A percentile compares a stretch with the other conserved stretches of the same genome.
phyloP scores from a whole-genome alignment of 2,329 filamentous ascomycete species.

The Fusarium continuum region DNA sequence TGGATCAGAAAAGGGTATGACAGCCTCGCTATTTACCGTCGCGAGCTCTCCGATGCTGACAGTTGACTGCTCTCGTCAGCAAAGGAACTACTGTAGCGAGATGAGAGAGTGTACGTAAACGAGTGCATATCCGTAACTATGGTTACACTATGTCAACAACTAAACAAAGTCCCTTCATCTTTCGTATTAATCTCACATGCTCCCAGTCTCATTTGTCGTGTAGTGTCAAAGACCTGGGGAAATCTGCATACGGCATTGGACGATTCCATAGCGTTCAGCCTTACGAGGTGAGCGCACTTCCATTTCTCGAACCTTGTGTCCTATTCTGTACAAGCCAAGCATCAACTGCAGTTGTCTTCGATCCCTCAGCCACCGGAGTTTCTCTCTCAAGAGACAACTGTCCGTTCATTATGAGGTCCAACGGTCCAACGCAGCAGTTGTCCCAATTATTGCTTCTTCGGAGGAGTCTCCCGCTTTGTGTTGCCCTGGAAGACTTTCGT shows the following conservation, averaged over 20 bases:
- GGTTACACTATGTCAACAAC: background rate
- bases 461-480: slow-evolving; percentile 3
- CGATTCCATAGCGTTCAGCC: slow-evolving; percentile 21
- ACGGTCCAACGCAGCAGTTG: background rate
- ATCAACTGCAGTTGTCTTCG: slow-evolving; percentile 9
- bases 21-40: slow-evolving; percentile 1
- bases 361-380: slow-evolving; percentile 7
- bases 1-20: background rate
- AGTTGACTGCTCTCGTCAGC: slow-evolving; percentile 17
- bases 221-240: too few relatives aligned
- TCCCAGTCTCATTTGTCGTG: background rate
- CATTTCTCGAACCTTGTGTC: slow-evolving; percentile 21
- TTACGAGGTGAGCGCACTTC: slow-evolving; percentile 15
- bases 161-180: background rate
- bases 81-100: slow-evolving; percentile 10
- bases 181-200: background rate
- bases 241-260: too few relatives aligned
- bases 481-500: slow-evolving; percentile 55
- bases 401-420: slow-evolving; percentile 17
- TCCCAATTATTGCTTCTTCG: slow-evolving; percentile 11
- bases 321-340: slow-evolving; percentile 23
- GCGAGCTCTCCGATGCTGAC: slow-evolving; percentile 3
- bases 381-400: slow-evolving; percentile 3
- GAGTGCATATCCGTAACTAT: background rate
- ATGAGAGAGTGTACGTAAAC: background rate